These are phyloP conservation scores for Lithohypha guttulata DNA, from an alignment of 2,329 filamentous ascomycete genomes.

Conservation along the genomic window DNA sequence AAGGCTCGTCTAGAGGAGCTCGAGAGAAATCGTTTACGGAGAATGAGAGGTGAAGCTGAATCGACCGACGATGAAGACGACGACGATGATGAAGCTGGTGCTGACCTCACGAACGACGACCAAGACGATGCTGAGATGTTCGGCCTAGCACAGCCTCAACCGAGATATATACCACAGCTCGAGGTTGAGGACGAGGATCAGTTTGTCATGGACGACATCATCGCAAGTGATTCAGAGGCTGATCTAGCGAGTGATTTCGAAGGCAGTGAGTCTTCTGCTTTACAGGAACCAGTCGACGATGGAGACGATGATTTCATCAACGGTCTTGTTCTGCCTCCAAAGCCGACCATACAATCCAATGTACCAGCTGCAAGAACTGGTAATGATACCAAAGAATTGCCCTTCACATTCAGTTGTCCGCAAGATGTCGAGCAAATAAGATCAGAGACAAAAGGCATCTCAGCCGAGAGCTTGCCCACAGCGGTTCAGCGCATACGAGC, in stretches of 20 bases:
- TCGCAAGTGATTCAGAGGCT: conserved; percentile 63
- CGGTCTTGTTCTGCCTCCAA: conserved; percentile 44
- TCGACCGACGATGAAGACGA: conserved; percentile 49
- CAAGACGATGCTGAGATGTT: conserved; percentile 51
- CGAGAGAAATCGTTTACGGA: conserved; percentile 67
- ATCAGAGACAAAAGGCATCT: conserved; percentile 50
- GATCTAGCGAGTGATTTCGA: conserved; percentile 33
- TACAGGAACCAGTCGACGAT: conserved; percentile 45
- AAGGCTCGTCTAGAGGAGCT: conserved; percentile 65
- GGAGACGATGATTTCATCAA: conserved; percentile 63
- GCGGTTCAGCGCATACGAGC: conserved; percentile 84
- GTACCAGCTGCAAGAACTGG: conserved; percentile 42
- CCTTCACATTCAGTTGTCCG: conserved; percentile 80
- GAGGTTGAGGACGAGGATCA: conserved; percentile 90
- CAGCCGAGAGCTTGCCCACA: conserved; percentile 56
- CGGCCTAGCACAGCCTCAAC: conserved; percentile 45
- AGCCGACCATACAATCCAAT: conserved; percentile 11
- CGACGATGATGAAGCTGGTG: conserved; percentile 27
- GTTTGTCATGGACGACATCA: conserved; percentile 78
- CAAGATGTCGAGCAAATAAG: conserved; percentile 65
- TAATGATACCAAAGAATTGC: conserved; percentile 50
- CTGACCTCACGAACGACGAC: conserved; percentile 36
- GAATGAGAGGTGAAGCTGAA: conserved; percentile 77
- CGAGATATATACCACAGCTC: conserved; percentile 35
- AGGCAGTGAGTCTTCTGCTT: conserved; percentile 45